phyloP scores from a whole-genome alignment of 228 moss, liverwort and hornwort genomes.

The Sphagnum magellanicum region DNA sequence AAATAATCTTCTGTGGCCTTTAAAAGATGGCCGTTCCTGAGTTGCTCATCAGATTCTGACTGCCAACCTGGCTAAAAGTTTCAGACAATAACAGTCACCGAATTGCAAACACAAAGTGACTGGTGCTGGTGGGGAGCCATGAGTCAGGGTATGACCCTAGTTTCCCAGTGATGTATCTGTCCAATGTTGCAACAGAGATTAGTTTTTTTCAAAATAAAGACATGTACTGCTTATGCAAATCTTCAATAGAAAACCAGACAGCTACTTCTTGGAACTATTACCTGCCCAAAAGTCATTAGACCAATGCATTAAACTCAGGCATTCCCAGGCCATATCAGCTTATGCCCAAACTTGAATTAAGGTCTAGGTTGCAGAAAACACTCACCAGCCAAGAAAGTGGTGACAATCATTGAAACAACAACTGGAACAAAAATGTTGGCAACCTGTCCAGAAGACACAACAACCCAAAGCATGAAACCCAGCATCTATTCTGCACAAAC shows the following conservation, averaged over 20 bases:
- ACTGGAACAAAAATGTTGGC: conserved; percentile 79
- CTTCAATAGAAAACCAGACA: too few relatives aligned
- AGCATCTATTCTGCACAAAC: too few relatives aligned
- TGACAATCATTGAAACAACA: conserved; percentile 69
- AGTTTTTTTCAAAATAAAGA: too few relatives aligned
- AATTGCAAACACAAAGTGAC: conserved; percentile 85
- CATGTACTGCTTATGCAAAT: too few relatives aligned
- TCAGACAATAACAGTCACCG: conserved; percentile 59
- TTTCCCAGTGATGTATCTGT: conserved; percentile 56
- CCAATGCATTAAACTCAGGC: too few relatives aligned
- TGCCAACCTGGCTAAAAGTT: conserved; percentile 46
- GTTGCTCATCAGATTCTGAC: conserved; percentile 62
- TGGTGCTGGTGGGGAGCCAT: conserved; percentile 67
- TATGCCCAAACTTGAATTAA: too few relatives aligned
- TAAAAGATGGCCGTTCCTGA: conserved; percentile 30
- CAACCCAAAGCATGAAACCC: too few relatives aligned
- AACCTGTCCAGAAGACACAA: conserved; percentile 10
- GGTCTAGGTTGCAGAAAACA: not conserved
- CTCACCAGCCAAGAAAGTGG: conserved; percentile 60
- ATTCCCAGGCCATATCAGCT: too few relatives aligned
- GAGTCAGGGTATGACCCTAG: conserved; percentile 57
- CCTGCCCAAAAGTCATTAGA: too few relatives aligned
- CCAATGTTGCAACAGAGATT: not conserved
- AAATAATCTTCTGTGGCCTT: conserved; percentile 54
- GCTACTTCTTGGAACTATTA: too few relatives aligned